These are phyloP conservation scores for Gossypium arboreum DNA, from an alignment of 345 rosid genomes.

Conservation along the genomic window DNA sequence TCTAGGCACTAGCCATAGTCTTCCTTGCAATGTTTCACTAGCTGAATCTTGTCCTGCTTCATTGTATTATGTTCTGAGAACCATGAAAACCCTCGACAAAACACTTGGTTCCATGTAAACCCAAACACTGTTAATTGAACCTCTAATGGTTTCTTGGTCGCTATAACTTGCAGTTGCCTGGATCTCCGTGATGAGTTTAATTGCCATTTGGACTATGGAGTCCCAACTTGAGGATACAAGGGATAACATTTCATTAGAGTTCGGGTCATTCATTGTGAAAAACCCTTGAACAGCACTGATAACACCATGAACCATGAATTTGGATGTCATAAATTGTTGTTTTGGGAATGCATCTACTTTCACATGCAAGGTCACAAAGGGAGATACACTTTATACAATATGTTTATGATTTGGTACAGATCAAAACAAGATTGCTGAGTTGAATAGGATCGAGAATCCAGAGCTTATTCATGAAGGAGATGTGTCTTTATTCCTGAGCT, in stretches of 20 bases:
- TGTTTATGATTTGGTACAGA: constrained; percentile 22
- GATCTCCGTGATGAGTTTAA: constrained; percentile 9
- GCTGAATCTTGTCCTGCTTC: constrained; percentile 26
- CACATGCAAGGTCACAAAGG: constrained; percentile 21
- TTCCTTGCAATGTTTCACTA: constrained; percentile 26
- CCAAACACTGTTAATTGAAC: constrained; percentile 16
- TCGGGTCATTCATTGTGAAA: constrained; percentile 22
- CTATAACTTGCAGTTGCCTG: constrained; percentile 25
- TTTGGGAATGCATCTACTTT: constrained; percentile 11
- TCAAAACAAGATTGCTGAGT: constrained; percentile 13
- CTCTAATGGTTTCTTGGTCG: constrained; percentile 27
- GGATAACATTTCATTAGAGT: constrained; percentile 17
- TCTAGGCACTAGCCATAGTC: neutral
- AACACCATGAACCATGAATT: constrained; percentile 15
- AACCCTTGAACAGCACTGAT: constrained; percentile 3
- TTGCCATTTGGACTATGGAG: constrained; percentile 22
- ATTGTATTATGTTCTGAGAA: constrained; percentile 22
- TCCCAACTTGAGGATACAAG: constrained; percentile 28
- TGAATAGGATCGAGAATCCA: constrained; percentile 23
- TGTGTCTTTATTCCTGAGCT: constrained; percentile 23
- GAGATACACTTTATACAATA: constrained; percentile 24
- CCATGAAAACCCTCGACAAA: constrained; percentile 19
- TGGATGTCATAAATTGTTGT: constrained; percentile 30
- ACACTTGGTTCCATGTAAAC: constrained; percentile 25
- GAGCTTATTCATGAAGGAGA: constrained; percentile 18